Evolutionary conservation across 176 grass and related monocot species (phyloP).

Genomic region (Aegilops bicornis): DNA sequence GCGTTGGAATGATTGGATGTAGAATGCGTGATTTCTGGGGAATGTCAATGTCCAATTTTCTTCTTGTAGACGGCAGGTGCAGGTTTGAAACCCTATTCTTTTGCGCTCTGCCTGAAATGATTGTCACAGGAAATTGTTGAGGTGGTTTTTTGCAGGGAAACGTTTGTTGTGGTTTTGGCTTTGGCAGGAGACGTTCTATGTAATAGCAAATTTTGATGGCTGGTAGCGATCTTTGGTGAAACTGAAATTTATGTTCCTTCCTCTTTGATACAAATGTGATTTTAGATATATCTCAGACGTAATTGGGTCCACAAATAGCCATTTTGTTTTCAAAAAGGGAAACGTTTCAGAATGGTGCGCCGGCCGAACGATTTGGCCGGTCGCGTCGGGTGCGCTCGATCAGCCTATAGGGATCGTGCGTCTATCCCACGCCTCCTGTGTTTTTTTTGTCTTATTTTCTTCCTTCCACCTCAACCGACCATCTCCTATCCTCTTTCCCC

Average conservation of each 20-base stretch:
- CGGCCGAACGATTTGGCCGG: too few species aligned
- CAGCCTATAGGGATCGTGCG: too few species aligned
- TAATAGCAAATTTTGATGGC: conserved; percentile 24
- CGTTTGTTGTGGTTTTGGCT: not conserved
- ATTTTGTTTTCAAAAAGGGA: too few species aligned
- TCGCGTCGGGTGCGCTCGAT: too few species aligned
- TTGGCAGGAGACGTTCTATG: not conserved
- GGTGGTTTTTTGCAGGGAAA: not conserved
- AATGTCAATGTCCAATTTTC: not conserved
- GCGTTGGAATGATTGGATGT: not conserved
- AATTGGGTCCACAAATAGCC: too few species aligned
- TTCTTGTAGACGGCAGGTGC: not conserved
- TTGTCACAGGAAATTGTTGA: not conserved
- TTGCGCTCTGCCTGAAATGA: not conserved
- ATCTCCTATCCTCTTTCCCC: too few species aligned
- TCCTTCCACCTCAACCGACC: too few species aligned
- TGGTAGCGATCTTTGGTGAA: not conserved
- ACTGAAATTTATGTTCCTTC: not conserved
- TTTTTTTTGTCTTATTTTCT: too few species aligned
- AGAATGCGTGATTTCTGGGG: not conserved
- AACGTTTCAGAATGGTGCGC: too few species aligned
- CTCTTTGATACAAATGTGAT: not conserved
- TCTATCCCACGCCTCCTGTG: too few species aligned
- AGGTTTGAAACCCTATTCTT: not conserved
- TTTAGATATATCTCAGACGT: not conserved